Conservation (phyloP, 257 asterid genomes). For the Capsicum baccatum region DNA sequence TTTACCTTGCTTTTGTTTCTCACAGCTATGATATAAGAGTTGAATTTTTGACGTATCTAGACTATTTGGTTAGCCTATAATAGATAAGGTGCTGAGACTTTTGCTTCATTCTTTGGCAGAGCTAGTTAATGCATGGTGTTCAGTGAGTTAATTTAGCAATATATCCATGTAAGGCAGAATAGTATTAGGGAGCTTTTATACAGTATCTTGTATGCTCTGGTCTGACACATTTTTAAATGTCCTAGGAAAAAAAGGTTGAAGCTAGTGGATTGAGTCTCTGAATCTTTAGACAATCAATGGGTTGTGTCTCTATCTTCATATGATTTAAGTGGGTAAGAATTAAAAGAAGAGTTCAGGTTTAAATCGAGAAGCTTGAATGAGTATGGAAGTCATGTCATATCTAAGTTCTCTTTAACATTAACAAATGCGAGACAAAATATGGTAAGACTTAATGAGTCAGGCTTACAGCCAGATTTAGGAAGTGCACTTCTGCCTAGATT, state of each 20-base stretch:
- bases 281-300: too few relatives aligned
- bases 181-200: background rate
- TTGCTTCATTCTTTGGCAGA: background rate
- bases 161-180: background rate
- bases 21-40: background rate
- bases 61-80: background rate
- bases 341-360: background rate
- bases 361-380: background rate
- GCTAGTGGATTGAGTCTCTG: too few relatives aligned
- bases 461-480: background rate
- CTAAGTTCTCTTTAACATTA: background rate
- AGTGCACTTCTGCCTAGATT: background rate
- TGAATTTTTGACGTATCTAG: background rate
- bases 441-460: background rate
- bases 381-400: background rate
- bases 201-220: background rate
- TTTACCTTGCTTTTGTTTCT: background rate
- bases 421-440: background rate
- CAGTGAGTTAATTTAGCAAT: background rate
- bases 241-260: too few relatives aligned
- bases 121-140: background rate
- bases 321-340: background rate
- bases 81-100: background rate
- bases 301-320: background rate
- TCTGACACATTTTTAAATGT: background rate